Evolutionary conservation across 2,329 filamentous ascomycete genomes (phyloP), one percentile per base, ranked within the genome.

Genomic region (Coniochaeta sp.): DNA sequence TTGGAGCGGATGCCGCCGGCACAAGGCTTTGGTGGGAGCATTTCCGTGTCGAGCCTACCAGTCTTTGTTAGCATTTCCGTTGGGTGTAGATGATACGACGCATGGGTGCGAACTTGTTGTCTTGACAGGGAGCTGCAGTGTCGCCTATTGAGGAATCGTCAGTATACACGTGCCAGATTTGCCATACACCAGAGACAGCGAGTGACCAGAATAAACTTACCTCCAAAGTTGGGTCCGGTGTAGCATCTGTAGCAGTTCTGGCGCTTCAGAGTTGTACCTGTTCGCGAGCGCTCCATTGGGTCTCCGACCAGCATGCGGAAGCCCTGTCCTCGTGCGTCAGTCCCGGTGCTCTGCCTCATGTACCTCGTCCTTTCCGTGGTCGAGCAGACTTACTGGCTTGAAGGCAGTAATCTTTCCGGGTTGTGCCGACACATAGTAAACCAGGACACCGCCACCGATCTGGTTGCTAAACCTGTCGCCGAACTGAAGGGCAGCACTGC

Each of bases 401-500:
- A 74, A 74, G 27, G 71, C 71, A 3, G 70, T 74, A 52, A 74
- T 67, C 52, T 66, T 63, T 26, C 66, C 65, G 6, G 71, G 71
- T 55, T 70, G 64, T n/a, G 65, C 63, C 30, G 64, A 67, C 31
- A 74, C 70, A 54, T 76, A 75, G 65, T 76, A 76, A 8, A 76
- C 71, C 1, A 73, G 65, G 33, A 75, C 65, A 51, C 72, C 71
- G 24, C 71, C 71, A 5, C 65, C 56, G 1, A 65, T 73, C 38
- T 71, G 65, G 14, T 69, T 72, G 57, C 69, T 69, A 57, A 71
- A 72, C 50, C 64, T 59, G 53, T 73, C 70, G 51, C 61, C 64
- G 57, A 72, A 69, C 55, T 74, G 70, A 7, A 83, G 77, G 62
- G 74, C 81, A 53, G 82, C 79, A 54, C 80, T 78, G 31, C 78